Evolutionary conservation across 202 grass and related monocot genomes (phyloP), one percentile per base, ranked within the genome.

Genomic region (Zoysia matrella): DNA sequence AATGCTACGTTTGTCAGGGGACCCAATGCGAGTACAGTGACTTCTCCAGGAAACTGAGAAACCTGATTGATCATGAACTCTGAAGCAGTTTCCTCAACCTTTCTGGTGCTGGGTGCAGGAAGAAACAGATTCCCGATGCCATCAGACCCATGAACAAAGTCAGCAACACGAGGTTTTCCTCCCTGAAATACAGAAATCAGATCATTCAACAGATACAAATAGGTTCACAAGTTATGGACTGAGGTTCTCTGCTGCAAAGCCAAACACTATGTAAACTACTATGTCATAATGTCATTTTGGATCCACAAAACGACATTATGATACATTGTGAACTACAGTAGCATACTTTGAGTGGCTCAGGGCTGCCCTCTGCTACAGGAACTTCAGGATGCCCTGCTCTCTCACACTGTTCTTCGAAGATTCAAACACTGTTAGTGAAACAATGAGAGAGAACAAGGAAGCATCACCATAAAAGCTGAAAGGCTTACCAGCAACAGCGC

Each of bases 131-230:
- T 91, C 48, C 95, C 95, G 66, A 98, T 71, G 15, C 95, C 96
- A 85, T 98, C 96, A 30, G 92, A 95, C 53, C 96, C 96, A 87
- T 98, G 96, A 79, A 90, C 80, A 85, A 92, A 98, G 85, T 93
- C 89, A 60, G 92, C 92, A 68, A 90, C 6, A 83, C 52, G 40
- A 47, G 92, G 92, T 39, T 81, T 64, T 89, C 80, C 92, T 90
- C 96, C 92, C 96, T 98, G 88, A 47, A 79, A 68, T 69, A 82
- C 53, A 69, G 81, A 62, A 55, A 11, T 12, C 43, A 11, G 9
- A 51, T 62, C 47, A 77, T 58, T 85, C 64, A 83, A 42, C 51
- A 80, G 11, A 55, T 65, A 47, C 14, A 75, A 49, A 16, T 15
- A 79, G 2, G 57, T 60, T 9, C 18, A 74, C 60, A 45, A 11